Evolutionary conservation across 306 rosid genomes (phyloP), one percentile per base, ranked within the genome.

Genomic region (Trichosanthes cucumerina): DNA sequence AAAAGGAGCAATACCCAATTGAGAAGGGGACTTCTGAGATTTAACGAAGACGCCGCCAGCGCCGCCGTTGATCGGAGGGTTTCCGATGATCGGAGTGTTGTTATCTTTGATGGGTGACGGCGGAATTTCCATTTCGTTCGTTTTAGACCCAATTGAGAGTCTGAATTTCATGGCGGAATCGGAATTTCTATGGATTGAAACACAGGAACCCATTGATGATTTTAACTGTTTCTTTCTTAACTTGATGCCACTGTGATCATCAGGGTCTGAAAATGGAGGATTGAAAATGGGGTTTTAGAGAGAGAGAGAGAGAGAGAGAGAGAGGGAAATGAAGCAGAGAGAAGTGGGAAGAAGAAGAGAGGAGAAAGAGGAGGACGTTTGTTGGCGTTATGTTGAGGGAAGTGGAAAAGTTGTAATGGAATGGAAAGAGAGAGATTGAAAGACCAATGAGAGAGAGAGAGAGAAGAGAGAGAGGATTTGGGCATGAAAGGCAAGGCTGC

Each of bases 191-290:
- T 87, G 87, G 2, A 85, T 76, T 24, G 97, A 95, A 78, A 60
- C 87, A 79, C 91, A 91, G 2, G 86, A 87, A 83, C 97, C 99
- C 97, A 95, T 95, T 18, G 77, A 77, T 80, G 12, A 10, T 7
- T 64, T 18, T 64, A 26, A 8, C 2, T 64, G 5, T 13, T 86
- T 81, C 79, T 52, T 52, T 24, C 41, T 64, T 44, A 86, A 82
- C 66, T 34, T 62, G 70, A 84, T 44, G 76, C 59, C 73, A 44
- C 52, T 80, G 76, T 31, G 86, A 84, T 82, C 90, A 89, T 82
- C 84, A 80, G 81, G 52, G 43, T 72, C 19, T 46, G 56, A 59
- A 76, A 79, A 28, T 63, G 79, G 56, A 26, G 79, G 43, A 73
- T 3, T 15, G 72, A 81, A 79, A 80, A 56, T 33, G 82, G 47